These are phyloP conservation scores for Samsoniella hepiali DNA, from an alignment of 2,329 filamentous ascomycete genomes.

Conservation along the genomic window DNA sequence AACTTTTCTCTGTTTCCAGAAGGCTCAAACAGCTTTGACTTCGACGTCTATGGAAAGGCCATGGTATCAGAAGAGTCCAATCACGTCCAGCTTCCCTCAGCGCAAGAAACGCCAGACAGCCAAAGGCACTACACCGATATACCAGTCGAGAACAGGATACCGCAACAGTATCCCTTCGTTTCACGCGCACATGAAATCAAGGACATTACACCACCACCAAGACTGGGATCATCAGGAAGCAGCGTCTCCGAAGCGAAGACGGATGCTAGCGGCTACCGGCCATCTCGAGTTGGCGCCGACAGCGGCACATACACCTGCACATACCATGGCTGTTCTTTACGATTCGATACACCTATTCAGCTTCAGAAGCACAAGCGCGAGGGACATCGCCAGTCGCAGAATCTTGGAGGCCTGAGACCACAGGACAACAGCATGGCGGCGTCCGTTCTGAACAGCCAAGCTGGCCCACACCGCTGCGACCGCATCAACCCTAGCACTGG, in stretches of 20 bases:
- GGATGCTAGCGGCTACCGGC: slow-evolving; percentile 44
- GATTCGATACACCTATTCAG: slow-evolving; percentile 82
- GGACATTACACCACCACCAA: slow-evolving; percentile 33
- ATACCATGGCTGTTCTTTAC: slow-evolving; percentile 82
- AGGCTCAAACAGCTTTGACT: slow-evolving; percentile 46
- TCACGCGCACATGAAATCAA: slow-evolving; percentile 31
- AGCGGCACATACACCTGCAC: slow-evolving; percentile 94
- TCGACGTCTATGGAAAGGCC: slow-evolving; percentile 39
- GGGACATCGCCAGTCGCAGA: slow-evolving; percentile 74
- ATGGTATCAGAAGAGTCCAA: slow-evolving; percentile 26
- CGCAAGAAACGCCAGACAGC: slow-evolving; percentile 27
- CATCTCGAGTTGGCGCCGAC: slow-evolving; percentile 65
- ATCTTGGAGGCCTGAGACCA: slow-evolving; percentile 28
- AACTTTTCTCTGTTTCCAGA: slow-evolving; percentile 72
- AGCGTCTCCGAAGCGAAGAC: slow-evolving; percentile 33
- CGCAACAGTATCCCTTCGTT: slow-evolving; percentile 53
- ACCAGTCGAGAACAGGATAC: slow-evolving; percentile 39
- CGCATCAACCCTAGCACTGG: slow-evolving; percentile 92
- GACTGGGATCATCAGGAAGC: slow-evolving; percentile 43
- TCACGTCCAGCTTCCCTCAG: slow-evolving; percentile 21
- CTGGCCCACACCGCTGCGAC: slow-evolving; percentile 89
- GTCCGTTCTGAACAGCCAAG: slow-evolving; percentile 73
- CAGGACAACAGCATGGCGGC: slow-evolving; percentile 44
- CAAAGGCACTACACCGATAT: slow-evolving; percentile 26
- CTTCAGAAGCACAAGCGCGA: slow-evolving; percentile 96